Evolutionary conservation across 371 early-diverging fungal species (phyloP).

Genomic region (Rhizopus arrhizus): DNA sequence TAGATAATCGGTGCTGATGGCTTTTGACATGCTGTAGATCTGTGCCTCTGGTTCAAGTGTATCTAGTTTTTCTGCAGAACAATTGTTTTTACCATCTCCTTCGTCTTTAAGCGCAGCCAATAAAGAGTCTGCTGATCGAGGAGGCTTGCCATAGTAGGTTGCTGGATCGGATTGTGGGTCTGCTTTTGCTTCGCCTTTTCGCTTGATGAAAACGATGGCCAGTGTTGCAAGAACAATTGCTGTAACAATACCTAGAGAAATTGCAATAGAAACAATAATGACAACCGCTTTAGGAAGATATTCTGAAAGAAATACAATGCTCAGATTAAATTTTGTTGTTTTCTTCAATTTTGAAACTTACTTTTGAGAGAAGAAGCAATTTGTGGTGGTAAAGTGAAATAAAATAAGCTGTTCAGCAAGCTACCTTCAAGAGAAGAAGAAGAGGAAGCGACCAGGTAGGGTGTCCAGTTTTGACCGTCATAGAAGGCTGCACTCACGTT

Average conservation of each 20-base stretch:
- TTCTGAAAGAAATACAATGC: conserved; percentile 17
- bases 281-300: conserved; percentile 63
- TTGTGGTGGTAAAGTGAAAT: conserved; percentile 27
- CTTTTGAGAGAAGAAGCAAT: conserved; percentile 14
- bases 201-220: conserved; percentile 37
- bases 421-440: conserved; percentile 7
- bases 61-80: conserved; percentile 9
- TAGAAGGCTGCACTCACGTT: conserved; percentile 68
- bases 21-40: conserved; percentile 24
- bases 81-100: background rate
- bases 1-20: conserved; percentile 24
- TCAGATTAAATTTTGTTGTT: background rate
- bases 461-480: conserved; percentile 65
- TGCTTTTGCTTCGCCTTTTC: conserved; percentile 35
- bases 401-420: conserved; percentile 50
- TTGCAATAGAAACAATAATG: conserved; percentile 69
- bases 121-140: conserved; percentile 44
- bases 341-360: conserved; percentile 3
- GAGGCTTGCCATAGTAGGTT: conserved; percentile 49
- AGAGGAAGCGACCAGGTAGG: conserved; percentile 62
- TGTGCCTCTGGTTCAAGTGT: conserved; percentile 18
- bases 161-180: conserved; percentile 37
- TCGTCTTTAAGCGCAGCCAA: conserved; percentile 33
- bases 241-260: conserved; percentile 69
- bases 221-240: conserved; percentile 67